Evolutionary conservation across 1,139 yeast species (phyloP).

Genomic region (Pneumocystis sp.): DNA sequence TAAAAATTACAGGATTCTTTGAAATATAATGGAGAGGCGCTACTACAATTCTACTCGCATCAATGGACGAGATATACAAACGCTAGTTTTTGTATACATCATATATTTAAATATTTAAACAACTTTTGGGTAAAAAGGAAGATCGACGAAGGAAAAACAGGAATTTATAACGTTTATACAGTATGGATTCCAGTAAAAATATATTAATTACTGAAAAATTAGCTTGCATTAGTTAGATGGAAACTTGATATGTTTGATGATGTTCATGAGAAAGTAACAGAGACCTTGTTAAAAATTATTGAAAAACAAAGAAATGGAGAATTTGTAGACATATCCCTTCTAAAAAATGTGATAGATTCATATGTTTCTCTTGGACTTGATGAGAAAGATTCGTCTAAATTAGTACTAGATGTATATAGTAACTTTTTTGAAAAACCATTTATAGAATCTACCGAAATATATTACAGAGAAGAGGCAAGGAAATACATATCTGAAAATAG

Average conservation of each 20-base stretch:
- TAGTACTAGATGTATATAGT: constrained; percentile 68
- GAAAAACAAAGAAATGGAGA: constrained; percentile 69
- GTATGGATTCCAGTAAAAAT: constrained; percentile 4
- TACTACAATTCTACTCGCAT: constrained; percentile 70
- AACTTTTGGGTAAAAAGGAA: constrained; percentile 97
- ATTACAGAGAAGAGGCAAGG: constrained; percentile 56
- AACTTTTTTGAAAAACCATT: constrained; percentile 66
- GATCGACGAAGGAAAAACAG: constrained; percentile 85
- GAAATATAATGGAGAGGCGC: constrained; percentile 37
- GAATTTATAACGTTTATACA: constrained; percentile 81
- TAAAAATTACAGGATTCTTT: constrained; percentile 6
- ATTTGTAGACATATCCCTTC: constrained; percentile 49
- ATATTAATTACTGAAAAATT: background rate
- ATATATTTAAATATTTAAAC: constrained; percentile 89
- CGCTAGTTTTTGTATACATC: constrained; percentile 85
- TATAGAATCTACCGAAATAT: constrained; percentile 55
- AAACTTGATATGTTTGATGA: constrained; percentile 62
- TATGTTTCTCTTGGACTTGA: constrained; percentile 41
- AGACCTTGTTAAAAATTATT: constrained; percentile 61
- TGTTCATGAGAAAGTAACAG: constrained; percentile 44
- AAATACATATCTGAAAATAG: constrained; percentile 56
- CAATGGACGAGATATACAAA: constrained; percentile 81
- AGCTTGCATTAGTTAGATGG: constrained; percentile 73
- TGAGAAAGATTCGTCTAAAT: constrained; percentile 57
- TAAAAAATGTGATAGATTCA: constrained; percentile 68